A percentile compares a stretch with the other conserved stretches of the same genome.
Evolutionary conservation across 2,329 filamentous ascomycete species (phyloP).

Genomic region (Sporothrix dimorphospora): DNA sequence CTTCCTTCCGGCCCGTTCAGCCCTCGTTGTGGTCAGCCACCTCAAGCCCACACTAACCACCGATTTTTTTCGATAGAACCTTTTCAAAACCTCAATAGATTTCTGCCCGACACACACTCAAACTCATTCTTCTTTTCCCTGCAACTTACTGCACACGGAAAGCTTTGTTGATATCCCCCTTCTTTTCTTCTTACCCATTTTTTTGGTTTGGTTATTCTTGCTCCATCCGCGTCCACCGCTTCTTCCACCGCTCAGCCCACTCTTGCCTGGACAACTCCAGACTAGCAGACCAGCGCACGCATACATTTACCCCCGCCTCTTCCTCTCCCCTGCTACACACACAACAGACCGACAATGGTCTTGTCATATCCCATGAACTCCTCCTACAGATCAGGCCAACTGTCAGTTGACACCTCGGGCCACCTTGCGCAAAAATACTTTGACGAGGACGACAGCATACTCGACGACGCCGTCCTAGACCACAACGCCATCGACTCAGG

Average conservation of each 20-base stretch:
- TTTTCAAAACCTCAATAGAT: conserved; percentile 21
- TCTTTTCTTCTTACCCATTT: conserved; percentile 10
- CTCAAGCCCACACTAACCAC: conserved; percentile 33
- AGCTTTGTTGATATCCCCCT: not conserved
- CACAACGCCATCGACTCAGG: conserved; percentile 62
- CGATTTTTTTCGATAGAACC: conserved; percentile 30
- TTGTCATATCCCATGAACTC: conserved; percentile 56
- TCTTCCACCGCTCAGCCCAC: conserved; percentile 20
- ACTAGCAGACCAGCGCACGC: conserved; percentile 4
- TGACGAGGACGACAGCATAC: conserved; percentile 61
- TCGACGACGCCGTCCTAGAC: conserved; percentile 65
- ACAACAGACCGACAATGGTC: conserved; percentile 49
- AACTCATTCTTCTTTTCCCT: not conserved
- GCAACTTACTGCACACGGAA: not conserved
- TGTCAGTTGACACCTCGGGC: conserved; percentile 55
- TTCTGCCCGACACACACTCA: conserved; percentile 31
- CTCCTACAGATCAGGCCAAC: conserved; percentile 54
- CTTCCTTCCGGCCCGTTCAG: conserved; percentile 31
- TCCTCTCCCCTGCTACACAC: conserved; percentile 3
- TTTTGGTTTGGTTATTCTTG: not conserved
- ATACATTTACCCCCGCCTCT: conserved; percentile 12
- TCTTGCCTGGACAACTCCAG: conserved; percentile 17
- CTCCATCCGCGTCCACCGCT: too few species aligned
- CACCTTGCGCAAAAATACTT: conserved; percentile 57
- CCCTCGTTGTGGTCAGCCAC: conserved; percentile 30